Evolutionary conservation across 345 rosid species (phyloP).

Genomic region (Acer campestre): DNA sequence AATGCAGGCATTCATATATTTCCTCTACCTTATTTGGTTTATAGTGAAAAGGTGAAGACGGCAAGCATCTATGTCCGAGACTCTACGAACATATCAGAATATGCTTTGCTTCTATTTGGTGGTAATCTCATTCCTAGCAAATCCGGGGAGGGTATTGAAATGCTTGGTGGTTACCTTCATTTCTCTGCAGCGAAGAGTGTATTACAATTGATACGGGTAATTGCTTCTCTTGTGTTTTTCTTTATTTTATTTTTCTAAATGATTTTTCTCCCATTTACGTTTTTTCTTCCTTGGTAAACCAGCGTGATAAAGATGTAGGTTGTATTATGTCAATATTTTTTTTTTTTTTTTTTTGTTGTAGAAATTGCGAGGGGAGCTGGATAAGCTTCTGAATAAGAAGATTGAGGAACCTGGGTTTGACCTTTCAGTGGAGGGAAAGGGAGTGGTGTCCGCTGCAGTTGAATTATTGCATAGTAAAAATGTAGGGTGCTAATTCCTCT

Average conservation of each 20-base stretch:
- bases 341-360: slow-evolving; percentile 19
- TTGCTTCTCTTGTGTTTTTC: background rate
- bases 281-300: background rate
- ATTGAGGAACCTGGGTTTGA: slow-evolving; percentile 84
- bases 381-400: slow-evolving; percentile 77
- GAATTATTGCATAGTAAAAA: slow-evolving; percentile 72
- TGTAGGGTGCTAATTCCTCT: slow-evolving; percentile 22
- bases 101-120: slow-evolving; percentile 91
- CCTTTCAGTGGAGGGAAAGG: slow-evolving; percentile 76
- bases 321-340: background rate
- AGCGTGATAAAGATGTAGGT: background rate
- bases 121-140: slow-evolving; percentile 77
- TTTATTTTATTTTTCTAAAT: background rate
- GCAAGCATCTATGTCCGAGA: slow-evolving; percentile 73
- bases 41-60: slow-evolving; percentile 94
- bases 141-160: slow-evolving; percentile 86
- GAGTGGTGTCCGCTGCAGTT: slow-evolving; percentile 83
- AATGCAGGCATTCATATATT: slow-evolving; percentile 76
- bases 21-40: slow-evolving; percentile 87
- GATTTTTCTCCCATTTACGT: background rate
- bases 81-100: slow-evolving; percentile 93
- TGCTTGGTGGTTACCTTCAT: slow-evolving; percentile 96
- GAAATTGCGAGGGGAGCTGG: slow-evolving; percentile 83
- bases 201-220: slow-evolving; percentile 76
- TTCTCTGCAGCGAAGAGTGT: slow-evolving; percentile 87